phyloP scores from a whole-genome alignment of 2,329 filamentous ascomycete genomes.

The Fusarium drepaniforme region DNA sequence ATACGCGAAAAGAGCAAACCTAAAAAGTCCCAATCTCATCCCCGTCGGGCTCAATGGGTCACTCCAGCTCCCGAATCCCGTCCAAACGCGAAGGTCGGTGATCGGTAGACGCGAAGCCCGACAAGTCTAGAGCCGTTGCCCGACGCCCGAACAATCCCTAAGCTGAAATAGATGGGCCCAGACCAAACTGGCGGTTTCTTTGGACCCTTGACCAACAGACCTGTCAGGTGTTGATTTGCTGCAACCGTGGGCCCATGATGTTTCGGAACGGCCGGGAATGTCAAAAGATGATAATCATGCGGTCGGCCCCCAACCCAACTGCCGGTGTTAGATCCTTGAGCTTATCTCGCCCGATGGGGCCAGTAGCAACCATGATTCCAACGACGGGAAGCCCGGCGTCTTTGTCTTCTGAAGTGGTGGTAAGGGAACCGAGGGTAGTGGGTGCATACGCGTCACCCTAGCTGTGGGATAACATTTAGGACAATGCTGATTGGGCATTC shows the following conservation, averaged over 20 bases:
- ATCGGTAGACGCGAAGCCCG: background rate
- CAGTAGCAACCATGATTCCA: background rate
- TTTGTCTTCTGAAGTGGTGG: background rate
- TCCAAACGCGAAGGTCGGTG: background rate
- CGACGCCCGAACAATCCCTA: background rate
- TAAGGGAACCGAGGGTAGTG: background rate
- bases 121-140: background rate
- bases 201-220: background rate
- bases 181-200: background rate
- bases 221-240: background rate
- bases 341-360: background rate
- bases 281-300: background rate
- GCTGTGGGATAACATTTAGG: background rate
- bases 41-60: background rate
- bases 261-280: constrained; percentile 1
- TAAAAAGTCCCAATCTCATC: background rate
- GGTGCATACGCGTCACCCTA: background rate
- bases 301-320: background rate
- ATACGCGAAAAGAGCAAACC: background rate
- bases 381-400: background rate
- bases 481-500: background rate
- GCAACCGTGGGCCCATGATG: background rate
- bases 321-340: background rate
- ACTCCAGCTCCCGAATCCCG: background rate
- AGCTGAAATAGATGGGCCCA: background rate